phyloP scores from a whole-genome alignment of 2,329 filamentous ascomycete genomes.

The Beauveria sp. region DNA sequence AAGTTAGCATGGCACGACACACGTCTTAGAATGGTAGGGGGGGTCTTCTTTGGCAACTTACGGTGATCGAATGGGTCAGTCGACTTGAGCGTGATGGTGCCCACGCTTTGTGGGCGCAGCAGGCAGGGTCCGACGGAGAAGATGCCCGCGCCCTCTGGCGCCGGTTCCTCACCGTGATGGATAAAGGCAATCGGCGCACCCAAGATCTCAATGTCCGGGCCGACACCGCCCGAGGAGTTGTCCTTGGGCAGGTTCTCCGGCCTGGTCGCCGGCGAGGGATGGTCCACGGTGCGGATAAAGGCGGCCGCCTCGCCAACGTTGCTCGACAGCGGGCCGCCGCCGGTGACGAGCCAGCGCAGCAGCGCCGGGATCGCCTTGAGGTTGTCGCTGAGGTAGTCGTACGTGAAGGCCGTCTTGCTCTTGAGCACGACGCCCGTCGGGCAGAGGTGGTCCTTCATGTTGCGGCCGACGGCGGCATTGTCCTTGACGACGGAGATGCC shows the following conservation, averaged over 20 bases:
- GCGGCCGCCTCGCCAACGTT: constrained; percentile 15
- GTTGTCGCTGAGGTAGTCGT: constrained; percentile 14
- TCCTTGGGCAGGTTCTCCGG: constrained; percentile 12
- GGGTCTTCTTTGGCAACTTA: constrained; percentile 6
- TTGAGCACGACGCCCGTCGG: constrained; percentile 13
- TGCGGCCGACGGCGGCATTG: constrained; percentile 54
- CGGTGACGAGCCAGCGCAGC: constrained; percentile 14
- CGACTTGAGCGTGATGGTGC: constrained; percentile 14
- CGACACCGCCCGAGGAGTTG: constrained; percentile 14
- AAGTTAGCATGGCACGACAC: background rate
- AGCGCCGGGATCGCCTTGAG: constrained; percentile 14
- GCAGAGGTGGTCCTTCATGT: constrained; percentile 27
- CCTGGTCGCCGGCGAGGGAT: constrained; percentile 2
- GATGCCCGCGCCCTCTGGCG: constrained; percentile 2
- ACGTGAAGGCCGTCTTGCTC: constrained; percentile 11
- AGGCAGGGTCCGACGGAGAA: constrained; percentile 12
- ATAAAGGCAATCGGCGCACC: constrained; percentile 14
- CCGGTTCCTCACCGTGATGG: constrained; percentile 15
- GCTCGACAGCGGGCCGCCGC: constrained; percentile 15
- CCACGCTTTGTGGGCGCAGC: constrained; percentile 15
- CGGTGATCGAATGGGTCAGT: constrained; percentile 16
- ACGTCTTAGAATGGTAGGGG: background rate
- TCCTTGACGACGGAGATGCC: constrained; percentile 45
- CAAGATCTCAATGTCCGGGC: constrained; percentile 15
- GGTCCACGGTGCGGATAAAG: constrained; percentile 15